Evolutionary conservation across 176 grass and related monocot species (phyloP).

Genomic region (Musa itinerans): DNA sequence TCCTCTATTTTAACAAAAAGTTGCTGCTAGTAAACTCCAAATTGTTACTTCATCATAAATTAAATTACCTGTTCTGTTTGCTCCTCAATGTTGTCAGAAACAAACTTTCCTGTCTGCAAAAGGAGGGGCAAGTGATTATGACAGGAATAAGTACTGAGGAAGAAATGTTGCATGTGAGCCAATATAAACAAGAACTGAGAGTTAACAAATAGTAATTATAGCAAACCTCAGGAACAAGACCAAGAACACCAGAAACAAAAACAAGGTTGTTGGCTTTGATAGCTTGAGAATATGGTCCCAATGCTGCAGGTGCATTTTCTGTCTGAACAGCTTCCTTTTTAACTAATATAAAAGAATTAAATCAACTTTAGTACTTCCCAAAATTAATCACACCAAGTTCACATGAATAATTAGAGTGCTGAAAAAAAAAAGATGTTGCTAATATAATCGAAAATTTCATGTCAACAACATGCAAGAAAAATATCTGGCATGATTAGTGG

Average conservation of each 20-base stretch:
- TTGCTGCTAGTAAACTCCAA: not conserved
- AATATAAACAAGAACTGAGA: not conserved
- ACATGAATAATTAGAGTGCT: not conserved
- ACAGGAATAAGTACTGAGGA: not conserved
- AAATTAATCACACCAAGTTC: not conserved
- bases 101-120: conserved; percentile 77
- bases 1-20: not conserved
- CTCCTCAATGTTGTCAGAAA: conserved; percentile 76
- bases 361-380: not conserved
- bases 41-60: not conserved
- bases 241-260: conserved; percentile 85
- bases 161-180: not conserved
- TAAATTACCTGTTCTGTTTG: conserved; percentile 79
- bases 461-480: not conserved
- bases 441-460: not conserved
- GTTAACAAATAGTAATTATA: not conserved
- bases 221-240: conserved; percentile 83
- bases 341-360: conserved; percentile 18
- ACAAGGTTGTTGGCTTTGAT: conserved; percentile 95
- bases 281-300: conserved; percentile 93
- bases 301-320: conserved; percentile 73
- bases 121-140: conserved; percentile 1
- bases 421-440: not conserved
- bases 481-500: not conserved
- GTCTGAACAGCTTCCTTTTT: conserved; percentile 78